A percentile compares a stretch with the other conserved stretches of the same genome.
phyloP scores from a whole-genome alignment of 208 protist genomes.

The Trypanosoma vivax region DNA sequence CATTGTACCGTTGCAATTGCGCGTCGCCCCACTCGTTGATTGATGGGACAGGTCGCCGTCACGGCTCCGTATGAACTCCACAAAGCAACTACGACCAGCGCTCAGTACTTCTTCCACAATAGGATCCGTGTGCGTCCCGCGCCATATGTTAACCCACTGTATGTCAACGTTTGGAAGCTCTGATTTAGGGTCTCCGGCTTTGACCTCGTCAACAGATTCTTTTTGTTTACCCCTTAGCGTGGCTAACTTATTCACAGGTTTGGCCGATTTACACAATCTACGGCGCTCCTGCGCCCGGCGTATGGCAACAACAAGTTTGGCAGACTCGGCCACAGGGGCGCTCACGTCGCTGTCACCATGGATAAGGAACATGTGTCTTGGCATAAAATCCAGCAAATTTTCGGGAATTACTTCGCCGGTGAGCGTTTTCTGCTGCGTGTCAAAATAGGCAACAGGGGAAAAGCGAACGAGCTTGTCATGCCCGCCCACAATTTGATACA shows the following conservation, averaged over 20 bases:
- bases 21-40: too few species aligned
- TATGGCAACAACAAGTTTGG: constrained; percentile 63
- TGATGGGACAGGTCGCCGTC: not conserved
- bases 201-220: too few species aligned
- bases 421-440: constrained; percentile 22
- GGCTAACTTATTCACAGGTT: not conserved
- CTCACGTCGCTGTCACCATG: constrained; percentile 79
- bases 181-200: too few species aligned
- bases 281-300: constrained; percentile 51
- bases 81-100: constrained; percentile 46
- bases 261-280: constrained; percentile 5
- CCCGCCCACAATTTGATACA: constrained; percentile 61
- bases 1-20: not conserved
- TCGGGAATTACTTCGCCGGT: constrained; percentile 72
- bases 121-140: constrained; percentile 70
- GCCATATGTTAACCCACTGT: constrained; percentile 62
- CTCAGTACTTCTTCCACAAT: constrained; percentile 77
- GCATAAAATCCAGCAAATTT: constrained; percentile 81
- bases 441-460: constrained; percentile 71
- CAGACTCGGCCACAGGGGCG: constrained; percentile 68
- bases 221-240: too few species aligned
- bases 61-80: constrained; percentile 49
- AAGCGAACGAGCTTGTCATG: constrained; percentile 44
- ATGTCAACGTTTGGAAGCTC: constrained; percentile 39
- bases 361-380: constrained; percentile 69